These are phyloP conservation scores for Lipomyces oligophaga DNA, from an alignment of 805 yeast species.

Conservation along the genomic window DNA sequence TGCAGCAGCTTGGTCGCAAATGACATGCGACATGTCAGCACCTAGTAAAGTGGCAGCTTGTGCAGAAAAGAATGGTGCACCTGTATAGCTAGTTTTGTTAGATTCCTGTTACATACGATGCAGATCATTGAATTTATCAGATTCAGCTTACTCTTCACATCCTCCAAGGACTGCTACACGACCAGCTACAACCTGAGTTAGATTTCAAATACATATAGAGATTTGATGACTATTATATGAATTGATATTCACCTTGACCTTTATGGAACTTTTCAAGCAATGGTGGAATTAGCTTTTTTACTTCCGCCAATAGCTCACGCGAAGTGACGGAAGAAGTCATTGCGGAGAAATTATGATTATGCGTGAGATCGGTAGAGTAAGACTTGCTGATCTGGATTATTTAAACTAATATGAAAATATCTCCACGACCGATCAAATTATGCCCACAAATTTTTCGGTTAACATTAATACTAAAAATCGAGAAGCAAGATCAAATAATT, in stretches of 20 bases:
- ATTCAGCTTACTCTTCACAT: conserved; percentile 60
- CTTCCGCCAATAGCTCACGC: conserved; percentile 48
- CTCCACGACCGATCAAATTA: no score
- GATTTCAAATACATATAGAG: neutral
- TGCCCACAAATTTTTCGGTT: no score
- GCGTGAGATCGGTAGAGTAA: no score
- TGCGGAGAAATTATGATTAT: no score
- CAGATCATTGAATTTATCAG: neutral
- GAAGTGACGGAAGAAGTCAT: conserved; percentile 27
- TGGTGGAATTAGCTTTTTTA: conserved; percentile 68
- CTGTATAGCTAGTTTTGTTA: conserved; percentile 58
- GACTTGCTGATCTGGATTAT: no score
- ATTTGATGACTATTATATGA: neutral
- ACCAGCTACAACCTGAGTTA: conserved; percentile 54
- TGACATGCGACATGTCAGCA: conserved; percentile 78
- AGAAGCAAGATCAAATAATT: no score
- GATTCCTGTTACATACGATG: conserved; percentile 2
- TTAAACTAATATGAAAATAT: no score
- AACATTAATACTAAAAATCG: no score
- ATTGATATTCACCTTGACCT: conserved; percentile 58
- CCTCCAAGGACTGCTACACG: conserved; percentile 87
- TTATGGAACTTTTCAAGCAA: conserved; percentile 67
- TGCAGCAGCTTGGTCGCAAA: conserved; percentile 81
- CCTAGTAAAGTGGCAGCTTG: conserved; percentile 82
- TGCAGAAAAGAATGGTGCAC: conserved; percentile 91